Evolutionary conservation across 2,329 filamentous ascomycete genomes (phyloP).

Genomic region (Sphaerulina populicola): DNA sequence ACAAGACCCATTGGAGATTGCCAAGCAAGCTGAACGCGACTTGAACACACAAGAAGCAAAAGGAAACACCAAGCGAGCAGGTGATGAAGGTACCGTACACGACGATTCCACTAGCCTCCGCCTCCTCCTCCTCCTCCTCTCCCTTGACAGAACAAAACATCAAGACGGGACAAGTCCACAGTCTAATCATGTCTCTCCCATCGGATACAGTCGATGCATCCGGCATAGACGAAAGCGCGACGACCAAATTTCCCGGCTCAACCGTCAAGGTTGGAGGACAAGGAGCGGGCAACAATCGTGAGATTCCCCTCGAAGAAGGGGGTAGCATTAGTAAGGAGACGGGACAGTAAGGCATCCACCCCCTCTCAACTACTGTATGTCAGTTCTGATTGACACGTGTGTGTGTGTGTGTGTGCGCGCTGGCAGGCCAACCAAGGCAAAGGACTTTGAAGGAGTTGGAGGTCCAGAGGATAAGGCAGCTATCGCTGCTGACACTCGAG

Average conservation of each 20-base stretch:
- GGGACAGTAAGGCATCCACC: constrained; percentile 31
- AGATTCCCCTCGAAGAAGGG: constrained; percentile 42
- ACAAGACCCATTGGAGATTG: constrained; percentile 38
- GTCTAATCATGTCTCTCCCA: not conserved
- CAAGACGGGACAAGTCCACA: not conserved
- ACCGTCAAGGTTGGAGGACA: constrained; percentile 39
- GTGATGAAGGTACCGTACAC: constrained; percentile 10
- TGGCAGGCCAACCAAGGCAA: constrained; percentile 38
- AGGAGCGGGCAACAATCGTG: constrained; percentile 41
- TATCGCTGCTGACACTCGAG: constrained; percentile 33
- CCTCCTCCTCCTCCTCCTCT: too few species aligned
- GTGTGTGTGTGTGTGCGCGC: not conserved
- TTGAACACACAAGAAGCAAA: constrained; percentile 40
- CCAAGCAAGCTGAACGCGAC: constrained; percentile 43
- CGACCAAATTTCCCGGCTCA: constrained; percentile 39
- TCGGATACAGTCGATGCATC: constrained; percentile 38
- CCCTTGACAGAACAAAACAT: not conserved
- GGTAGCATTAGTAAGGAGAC: constrained; percentile 37
- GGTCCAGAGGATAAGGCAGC: constrained; percentile 42
- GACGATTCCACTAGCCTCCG: too few species aligned
- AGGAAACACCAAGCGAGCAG: constrained; percentile 15
- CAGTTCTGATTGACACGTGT: not conserved
- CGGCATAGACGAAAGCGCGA: constrained; percentile 40
- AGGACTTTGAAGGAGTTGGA: constrained; percentile 43
- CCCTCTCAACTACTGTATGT: not conserved